Percentiles rank a stretch among this genome's conserved stretches.
phyloP scores from a whole-genome alignment of 371 early-diverging fungal genomes.

The Phascolomyces articulosus region DNA sequence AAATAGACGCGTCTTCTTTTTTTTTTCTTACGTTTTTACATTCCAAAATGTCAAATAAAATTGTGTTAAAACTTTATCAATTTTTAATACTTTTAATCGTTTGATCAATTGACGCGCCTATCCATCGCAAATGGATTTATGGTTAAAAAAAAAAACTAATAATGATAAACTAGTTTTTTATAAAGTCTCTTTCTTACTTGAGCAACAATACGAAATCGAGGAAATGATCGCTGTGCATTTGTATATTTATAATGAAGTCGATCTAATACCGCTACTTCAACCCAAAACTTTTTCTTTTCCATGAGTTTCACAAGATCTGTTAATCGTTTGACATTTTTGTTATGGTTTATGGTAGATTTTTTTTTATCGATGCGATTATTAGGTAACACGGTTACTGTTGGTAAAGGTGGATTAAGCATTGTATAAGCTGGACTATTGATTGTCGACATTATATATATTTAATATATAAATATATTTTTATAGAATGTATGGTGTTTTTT shows the following conservation, averaged over 20 bases:
- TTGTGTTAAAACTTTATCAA: conserved; percentile 30
- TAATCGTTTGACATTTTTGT: conserved; percentile 19
- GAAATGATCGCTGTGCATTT: conserved; percentile 44
- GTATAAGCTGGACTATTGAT: conserved; percentile 21
- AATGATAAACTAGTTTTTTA: too few relatives aligned
- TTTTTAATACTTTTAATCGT: conserved; percentile 28
- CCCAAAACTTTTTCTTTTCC: conserved; percentile 36
- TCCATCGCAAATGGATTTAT: background rate
- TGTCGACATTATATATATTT: background rate
- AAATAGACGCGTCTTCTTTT: background rate
- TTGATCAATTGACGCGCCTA: conserved; percentile 33
- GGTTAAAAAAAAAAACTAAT: too few relatives aligned
- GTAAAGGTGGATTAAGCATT: conserved; percentile 21
- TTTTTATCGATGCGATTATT: conserved; percentile 34
- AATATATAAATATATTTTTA: background rate
- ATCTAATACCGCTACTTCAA: conserved; percentile 38
- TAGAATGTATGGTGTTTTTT: background rate
- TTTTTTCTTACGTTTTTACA: conserved; percentile 26
- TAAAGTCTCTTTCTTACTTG: conserved; percentile 11
- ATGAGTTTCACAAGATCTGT: conserved; percentile 17
- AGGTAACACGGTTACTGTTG: conserved; percentile 18
- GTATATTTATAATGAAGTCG: conserved; percentile 36
- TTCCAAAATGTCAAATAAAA: conserved; percentile 41
- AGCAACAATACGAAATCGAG: conserved; percentile 35
- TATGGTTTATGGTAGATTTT: conserved; percentile 24